Percentiles rank a stretch among this genome's conserved stretches.
Evolutionary conservation across 345 rosid genomes (phyloP).

Genomic region (Lepidium sativum): DNA sequence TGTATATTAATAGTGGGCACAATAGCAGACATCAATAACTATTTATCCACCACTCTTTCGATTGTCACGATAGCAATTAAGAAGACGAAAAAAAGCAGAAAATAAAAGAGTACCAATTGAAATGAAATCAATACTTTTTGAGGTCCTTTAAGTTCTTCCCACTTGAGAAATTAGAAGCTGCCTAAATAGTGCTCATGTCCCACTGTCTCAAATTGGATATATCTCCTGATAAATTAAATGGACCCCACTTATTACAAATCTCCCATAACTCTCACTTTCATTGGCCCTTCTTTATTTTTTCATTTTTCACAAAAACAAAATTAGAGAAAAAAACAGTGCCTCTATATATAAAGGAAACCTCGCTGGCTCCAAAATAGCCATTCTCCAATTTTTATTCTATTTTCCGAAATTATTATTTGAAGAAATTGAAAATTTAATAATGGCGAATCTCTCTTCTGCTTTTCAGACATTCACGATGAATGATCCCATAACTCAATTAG

Average conservation of each 20-base stretch:
- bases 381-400: neutral
- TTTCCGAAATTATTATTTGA: neutral
- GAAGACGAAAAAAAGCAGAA: neutral
- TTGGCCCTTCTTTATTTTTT: neutral
- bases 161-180: conserved; percentile 10
- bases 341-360: conserved; percentile 8
- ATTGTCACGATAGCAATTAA: neutral
- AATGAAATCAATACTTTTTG: neutral
- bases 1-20: neutral
- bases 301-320: neutral
- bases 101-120: neutral
- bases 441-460: conserved; percentile 30
- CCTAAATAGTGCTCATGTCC: conserved; percentile 1
- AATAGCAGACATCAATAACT: neutral
- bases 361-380: conserved; percentile 6
- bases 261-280: conserved; percentile 25
- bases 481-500: conserved; percentile 34
- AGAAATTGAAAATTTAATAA: neutral
- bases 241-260: conserved; percentile 3
- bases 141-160: conserved; percentile 17
- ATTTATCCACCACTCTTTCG: neutral
- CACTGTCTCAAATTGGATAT: conserved; percentile 15
- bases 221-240: conserved; percentile 12
- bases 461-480: conserved; percentile 12
- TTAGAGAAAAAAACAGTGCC: neutral